Evolutionary conservation across 805 yeast genomes (phyloP).

Genomic region (Saccharomycopsis guyanensis): DNA sequence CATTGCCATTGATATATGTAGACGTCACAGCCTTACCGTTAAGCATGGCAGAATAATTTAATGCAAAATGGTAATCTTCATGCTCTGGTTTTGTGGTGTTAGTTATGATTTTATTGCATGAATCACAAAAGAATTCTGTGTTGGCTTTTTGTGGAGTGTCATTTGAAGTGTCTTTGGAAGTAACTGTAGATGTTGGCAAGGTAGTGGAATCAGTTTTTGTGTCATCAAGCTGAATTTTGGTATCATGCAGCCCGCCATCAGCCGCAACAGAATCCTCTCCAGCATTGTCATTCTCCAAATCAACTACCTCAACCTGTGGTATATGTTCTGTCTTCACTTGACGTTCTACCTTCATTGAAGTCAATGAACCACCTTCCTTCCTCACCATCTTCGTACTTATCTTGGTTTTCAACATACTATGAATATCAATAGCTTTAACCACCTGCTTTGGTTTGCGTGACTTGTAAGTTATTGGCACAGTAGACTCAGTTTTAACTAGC

Average conservation of each 20-base stretch:
- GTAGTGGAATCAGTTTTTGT: not conserved
- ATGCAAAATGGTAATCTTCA: constrained; percentile 20
- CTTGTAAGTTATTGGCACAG: not conserved
- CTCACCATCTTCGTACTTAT: not conserved
- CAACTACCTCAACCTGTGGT: too few species aligned
- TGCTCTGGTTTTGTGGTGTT: constrained; percentile 11
- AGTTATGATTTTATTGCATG: constrained; percentile 6
- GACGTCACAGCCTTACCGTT: constrained; percentile 16
- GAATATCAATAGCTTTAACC: not conserved
- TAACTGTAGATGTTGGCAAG: not conserved
- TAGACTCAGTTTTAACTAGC: not conserved
- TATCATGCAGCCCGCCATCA: not conserved
- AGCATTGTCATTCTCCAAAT: not conserved
- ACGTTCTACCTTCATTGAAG: too few species aligned
- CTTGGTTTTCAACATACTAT: not conserved
- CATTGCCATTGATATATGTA: not conserved
- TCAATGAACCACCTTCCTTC: too few species aligned
- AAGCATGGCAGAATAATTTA: constrained; percentile 14
- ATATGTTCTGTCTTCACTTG: not conserved
- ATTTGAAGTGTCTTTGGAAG: not conserved
- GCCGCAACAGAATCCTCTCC: not conserved
- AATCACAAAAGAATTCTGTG: constrained; percentile 10
- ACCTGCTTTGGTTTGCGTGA: not conserved
- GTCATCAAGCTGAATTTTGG: not conserved
- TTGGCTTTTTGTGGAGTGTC: not conserved